Evolutionary conservation across 371 early-diverging fungal genomes (phyloP), one percentile per base, ranked within the genome.

Genomic region (Umbelopsis sp.): DNA sequence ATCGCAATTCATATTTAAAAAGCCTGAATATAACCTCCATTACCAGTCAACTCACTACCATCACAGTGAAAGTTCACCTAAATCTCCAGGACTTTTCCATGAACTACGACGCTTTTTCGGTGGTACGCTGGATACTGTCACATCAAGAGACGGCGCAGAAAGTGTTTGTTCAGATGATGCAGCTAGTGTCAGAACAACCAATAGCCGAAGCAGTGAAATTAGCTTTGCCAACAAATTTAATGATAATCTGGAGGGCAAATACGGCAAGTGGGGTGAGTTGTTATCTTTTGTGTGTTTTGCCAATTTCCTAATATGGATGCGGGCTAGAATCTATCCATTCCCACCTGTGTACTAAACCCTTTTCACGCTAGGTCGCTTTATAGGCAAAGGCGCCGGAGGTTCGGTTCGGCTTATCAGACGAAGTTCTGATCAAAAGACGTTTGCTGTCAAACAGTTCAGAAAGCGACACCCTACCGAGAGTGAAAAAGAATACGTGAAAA

Each of bases 401-500:
- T 87, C 90, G 0, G 93, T 92, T 24, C 82, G 90, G 7, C 75
- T 92, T 41, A 77, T 86, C 24, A 74, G 76, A 51, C 78, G 86
- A 67, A 75, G 81, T 29, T 70, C 81, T 2, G 87, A 86, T 67
- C 76, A 83, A 63, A 85, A 85, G 72, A 74, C 80, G 38, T 89
- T 87, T 73, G 93, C 93, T 2, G 91, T 91, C 71, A 93, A 95
- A 70, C 93, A 94, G 76, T 95, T 96, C 76, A 84, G 93, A 51
- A 86, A 87, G 72, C 79, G 89, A 48, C 71, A 81, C 24, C 74
- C 80, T 1, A 80, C 86, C 65, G 95, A 96, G 77, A 81, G 84
- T 4, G 90, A 91, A 67, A 88, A 89, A 46, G 91, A 89, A n/a
- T 95, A 94, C 72, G 81, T 91, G 69, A 94, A 94, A 76, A 90